Conservation (phyloP, 805 yeast species). For the Ogataea ganodermae region DNA sequence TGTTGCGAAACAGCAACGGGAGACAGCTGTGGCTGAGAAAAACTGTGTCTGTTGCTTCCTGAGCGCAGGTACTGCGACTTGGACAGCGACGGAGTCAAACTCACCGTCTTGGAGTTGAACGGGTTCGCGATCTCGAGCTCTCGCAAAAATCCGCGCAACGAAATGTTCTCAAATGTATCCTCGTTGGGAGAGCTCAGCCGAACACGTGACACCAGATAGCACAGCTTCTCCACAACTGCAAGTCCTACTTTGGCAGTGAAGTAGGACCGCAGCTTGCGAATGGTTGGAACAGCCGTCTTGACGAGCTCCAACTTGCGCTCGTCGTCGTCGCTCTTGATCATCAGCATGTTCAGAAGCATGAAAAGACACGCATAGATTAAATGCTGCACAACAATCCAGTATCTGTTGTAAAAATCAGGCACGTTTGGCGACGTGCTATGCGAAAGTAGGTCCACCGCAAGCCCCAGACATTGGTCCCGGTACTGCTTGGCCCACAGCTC, state of each 20-base stretch:
- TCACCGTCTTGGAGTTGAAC: conserved; percentile 3
- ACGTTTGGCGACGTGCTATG: conserved; percentile 22
- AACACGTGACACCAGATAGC: conserved; percentile 24
- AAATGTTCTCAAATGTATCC: conserved; percentile 22
- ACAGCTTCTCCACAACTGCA: conserved; percentile 30
- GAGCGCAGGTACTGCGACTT: conserved; percentile 24
- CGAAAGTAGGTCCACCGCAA: conserved; percentile 21
- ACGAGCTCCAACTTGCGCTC: conserved; percentile 20
- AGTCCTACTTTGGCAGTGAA: conserved; percentile 30
- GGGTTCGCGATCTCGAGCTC: conserved; percentile 24
- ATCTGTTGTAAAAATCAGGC: conserved; percentile 25
- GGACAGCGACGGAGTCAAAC: conserved; percentile 11
- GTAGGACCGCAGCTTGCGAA: conserved; percentile 21
- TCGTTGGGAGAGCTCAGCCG: conserved; percentile 13
- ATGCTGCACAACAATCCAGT: conserved; percentile 33
- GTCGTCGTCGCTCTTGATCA: conserved; percentile 27
- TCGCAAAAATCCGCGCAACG: conserved; percentile 20
- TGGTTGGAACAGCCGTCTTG: conserved; percentile 22
- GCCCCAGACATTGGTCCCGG: conserved; percentile 21
- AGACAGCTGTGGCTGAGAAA: not conserved
- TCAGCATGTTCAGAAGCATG: conserved; percentile 28
- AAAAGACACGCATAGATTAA: conserved; percentile 29
- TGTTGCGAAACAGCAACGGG: not conserved
- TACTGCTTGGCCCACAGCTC: conserved; percentile 23
- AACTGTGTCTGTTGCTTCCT: not conserved